Base-by-base conservation (phyloP, 495 filamentous ascomycete genomes). In the Chaetomium cochliodes region DNA sequence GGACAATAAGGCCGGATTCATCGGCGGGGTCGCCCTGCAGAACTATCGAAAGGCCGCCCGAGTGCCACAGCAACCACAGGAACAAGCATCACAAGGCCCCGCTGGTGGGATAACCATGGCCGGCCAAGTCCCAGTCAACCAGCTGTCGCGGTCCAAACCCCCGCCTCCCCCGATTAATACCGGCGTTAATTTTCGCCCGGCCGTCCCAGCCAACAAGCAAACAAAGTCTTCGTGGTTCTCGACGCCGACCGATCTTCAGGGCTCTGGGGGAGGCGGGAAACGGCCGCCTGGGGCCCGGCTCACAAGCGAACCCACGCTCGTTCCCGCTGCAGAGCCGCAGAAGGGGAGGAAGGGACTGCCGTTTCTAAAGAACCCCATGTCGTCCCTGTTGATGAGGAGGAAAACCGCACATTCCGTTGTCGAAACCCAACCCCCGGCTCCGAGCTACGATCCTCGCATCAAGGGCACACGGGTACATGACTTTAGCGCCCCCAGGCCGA, bases 381-480 rank as follows among this genome's bases (percentile, higher is more conserved):
- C 80, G 1, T 78, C 74, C 8, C 60, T 83, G 54, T 64, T 70
- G 69, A 67, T 73, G 65, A 75, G 73, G 69, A 82, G 73, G 62
- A 79, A 75, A 65, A 77, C 72, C 3, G 73, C 70, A 3, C 74
- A 84, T 44, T 80, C 75, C 42, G 73, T 79, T 6, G 72, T 76
- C 4, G 79, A 82, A 28, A 72, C 80, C 13, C 78, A 82, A 55
- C 72, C 84, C 30, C 74, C 70, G 2, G 71, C 77, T 30, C 74
- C 78, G 11, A 70, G 59, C 63, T 93, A 92, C 68, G 92, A 96
- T 70, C 91, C 91, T 20, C 77, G 92, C 49, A 97, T 97, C 68
- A 84, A 85, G 49, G 92, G 92, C 30, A 93, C 88, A 12, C 84
- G 87, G 39, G 85, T 97, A 9, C 92, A 97, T 75, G 92, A 97